Evolutionary conservation across 306 rosid genomes (phyloP), one percentile per base, ranked within the genome.

Genomic region (Dalbergia oliveri): DNA sequence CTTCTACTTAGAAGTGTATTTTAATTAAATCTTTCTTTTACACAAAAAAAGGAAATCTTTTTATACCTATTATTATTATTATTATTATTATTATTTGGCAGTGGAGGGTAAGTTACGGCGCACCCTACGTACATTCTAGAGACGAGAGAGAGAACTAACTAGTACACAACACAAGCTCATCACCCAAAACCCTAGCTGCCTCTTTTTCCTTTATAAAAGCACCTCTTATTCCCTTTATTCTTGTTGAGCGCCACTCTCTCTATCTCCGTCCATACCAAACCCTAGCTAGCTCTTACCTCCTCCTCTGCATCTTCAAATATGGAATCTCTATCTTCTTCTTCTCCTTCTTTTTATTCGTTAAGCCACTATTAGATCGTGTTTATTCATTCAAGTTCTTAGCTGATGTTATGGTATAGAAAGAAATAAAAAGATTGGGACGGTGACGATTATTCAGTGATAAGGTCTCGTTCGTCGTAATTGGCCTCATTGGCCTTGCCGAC

Each of bases 391-490:
- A 8, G 12, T 2, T 5, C 7, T 41, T 6, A 11, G 26, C 8
- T 11, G 2, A 4, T n/a, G 26, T 14, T 49, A 9, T 59, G 45
- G 11, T 23, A 33, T 5, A 49, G 16, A 18, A 45, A 11, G 16
- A 45, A 11, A 5, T 4, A 47, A 68, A 5, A 1, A 0, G 37
- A 49, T 0, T 1, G 86, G 91, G 97, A 74, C 97, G 0, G 59
- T 91, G 97, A 91, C 50, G 97, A 93, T 75, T 81, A 69, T 37
- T 4, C 15, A 44, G 80, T 82, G 56, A 72, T 68, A 82, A 85
- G 98, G 97, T 93, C 97, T 94, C 95, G 97, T 94, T 94, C 95
- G 99, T 90, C 99, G 97, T 93, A 94, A 93, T 72, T 81, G 97
- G 91, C 94, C 78, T 7, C 4, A 2, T 23, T 0, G 91, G 90